These are phyloP conservation scores for Claviceps spartinae DNA, from an alignment of 2,329 filamentous ascomycete genomes.

Conservation along the genomic window DNA sequence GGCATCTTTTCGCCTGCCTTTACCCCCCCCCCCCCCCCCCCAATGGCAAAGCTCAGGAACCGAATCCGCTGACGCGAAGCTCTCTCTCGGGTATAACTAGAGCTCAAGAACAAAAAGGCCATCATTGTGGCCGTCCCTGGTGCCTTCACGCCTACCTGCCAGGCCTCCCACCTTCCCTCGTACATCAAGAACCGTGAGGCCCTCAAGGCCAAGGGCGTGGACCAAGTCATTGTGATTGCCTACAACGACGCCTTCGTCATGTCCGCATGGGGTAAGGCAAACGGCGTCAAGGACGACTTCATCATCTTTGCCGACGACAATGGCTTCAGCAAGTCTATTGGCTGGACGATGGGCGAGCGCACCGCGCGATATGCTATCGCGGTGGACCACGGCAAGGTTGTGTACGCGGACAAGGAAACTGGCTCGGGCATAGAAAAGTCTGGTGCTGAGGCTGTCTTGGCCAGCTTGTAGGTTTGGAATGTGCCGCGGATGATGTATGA, in stretches of 20 bases:
- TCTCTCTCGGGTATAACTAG: constrained; percentile 16
- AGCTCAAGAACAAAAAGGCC: constrained; percentile 43
- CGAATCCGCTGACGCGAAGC: background rate
- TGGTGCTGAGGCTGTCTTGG: constrained; percentile 39
- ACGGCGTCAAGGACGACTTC: constrained; percentile 56
- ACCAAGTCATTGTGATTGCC: constrained; percentile 68
- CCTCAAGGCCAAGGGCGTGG: constrained; percentile 69
- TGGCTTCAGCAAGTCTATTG: constrained; percentile 63
- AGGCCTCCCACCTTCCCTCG: constrained; percentile 64
- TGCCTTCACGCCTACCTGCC: constrained; percentile 81
- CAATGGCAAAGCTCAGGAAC: background rate
- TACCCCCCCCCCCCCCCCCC: background rate
- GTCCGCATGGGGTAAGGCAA: constrained; percentile 83
- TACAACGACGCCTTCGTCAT: constrained; percentile 81
- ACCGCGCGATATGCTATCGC: constrained; percentile 70
- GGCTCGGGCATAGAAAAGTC: constrained; percentile 34
- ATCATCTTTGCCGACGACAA: constrained; percentile 61
- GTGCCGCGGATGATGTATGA: background rate
- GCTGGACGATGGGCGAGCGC: constrained; percentile 62
- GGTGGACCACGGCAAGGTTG: constrained; percentile 71
- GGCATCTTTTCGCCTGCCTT: background rate
- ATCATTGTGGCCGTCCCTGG: constrained; percentile 46
- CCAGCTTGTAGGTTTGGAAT: constrained; percentile 29
- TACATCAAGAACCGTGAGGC: constrained; percentile 60
- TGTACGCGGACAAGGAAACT: constrained; percentile 63